Evolutionary conservation across 176 grass and related monocot species (phyloP), one percentile per base, ranked within the genome.

Genomic region (Oryza rufipogon): DNA sequence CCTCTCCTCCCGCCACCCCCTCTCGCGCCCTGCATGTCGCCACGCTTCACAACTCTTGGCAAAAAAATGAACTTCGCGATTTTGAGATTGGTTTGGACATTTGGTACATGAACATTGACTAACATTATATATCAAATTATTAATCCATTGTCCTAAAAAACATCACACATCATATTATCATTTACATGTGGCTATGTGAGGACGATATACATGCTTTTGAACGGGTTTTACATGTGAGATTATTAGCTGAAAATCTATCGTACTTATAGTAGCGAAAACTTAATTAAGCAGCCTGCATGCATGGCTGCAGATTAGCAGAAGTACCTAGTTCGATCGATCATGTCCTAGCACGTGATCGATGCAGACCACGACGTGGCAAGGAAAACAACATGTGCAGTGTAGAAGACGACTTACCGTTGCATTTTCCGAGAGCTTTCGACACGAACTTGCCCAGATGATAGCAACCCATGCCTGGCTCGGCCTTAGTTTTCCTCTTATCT

Each of bases 381-480:
- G 11, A 41, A 71, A 45, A 64, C n/a, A 39, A 16, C 39, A 2
- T 41, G 39, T 41, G 39, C 19, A 26, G 20, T 5, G 25, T 32
- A 41, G 12, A 47, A 47, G 49, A 10, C 19, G 34, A 54, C n/a
- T 2, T 88, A 94, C 96, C 89, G 47, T 87, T 88, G 83, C 91
- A 91, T 87, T 89, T 99, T 10, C 86, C 42, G 26, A 99, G 81
- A 72, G 68, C 91, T 75, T 77, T 96, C 0, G 74, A 92, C 36
- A 94, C 33, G 66, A 95, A 80, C 86, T 91, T 92, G 49, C 66
- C 88, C 19, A 99, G 26, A 58, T 83, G 91, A 63, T 87, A 99
- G 88, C 96, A 96, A 46, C 96, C 96, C 96, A 99, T 98, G 71
- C 85, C 77, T 38, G 36, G 36, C 36, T 38, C 36, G 36, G 36